Evolutionary conservation across 106 monocot species (phyloP).

Genomic region (Dendrobium nobile): DNA sequence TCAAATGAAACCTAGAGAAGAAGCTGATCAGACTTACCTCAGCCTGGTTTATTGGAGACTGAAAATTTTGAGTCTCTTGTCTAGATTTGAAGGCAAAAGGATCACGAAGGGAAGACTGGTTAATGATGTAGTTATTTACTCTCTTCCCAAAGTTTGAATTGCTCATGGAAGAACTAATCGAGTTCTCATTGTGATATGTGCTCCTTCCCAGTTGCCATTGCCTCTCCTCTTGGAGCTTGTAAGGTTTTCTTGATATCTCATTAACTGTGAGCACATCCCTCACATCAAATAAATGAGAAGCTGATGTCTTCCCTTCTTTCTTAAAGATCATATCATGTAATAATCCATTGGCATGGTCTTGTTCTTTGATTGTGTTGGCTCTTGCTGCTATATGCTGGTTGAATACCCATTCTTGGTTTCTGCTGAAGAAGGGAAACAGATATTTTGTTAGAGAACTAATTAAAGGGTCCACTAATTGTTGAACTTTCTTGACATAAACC

Average conservation of each 20-base stretch:
- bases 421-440: not conserved
- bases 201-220: conserved; percentile 3
- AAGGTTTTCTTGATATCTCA: not conserved
- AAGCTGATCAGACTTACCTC: not conserved
- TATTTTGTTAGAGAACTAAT: not conserved
- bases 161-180: not conserved
- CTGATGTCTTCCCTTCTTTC: conserved; percentile 38
- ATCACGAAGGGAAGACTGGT: not conserved
- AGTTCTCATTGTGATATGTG: not conserved
- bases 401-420: conserved; percentile 51
- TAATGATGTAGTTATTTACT: not conserved
- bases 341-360: conserved; percentile 27
- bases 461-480: too few species aligned
- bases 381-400: conserved; percentile 29
- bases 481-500: too few species aligned
- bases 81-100: not conserved
- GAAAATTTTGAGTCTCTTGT: not conserved
- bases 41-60: not conserved
- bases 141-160: not conserved
- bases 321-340: conserved; percentile 47
- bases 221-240: not conserved
- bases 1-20: not conserved
- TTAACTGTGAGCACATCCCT: conserved; percentile 27
- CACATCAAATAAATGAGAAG: conserved; percentile 42
- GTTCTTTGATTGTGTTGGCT: conserved; percentile 2